Conservation (phyloP, 768 basidiomycete species). For the Auricularia sp. region DNA sequence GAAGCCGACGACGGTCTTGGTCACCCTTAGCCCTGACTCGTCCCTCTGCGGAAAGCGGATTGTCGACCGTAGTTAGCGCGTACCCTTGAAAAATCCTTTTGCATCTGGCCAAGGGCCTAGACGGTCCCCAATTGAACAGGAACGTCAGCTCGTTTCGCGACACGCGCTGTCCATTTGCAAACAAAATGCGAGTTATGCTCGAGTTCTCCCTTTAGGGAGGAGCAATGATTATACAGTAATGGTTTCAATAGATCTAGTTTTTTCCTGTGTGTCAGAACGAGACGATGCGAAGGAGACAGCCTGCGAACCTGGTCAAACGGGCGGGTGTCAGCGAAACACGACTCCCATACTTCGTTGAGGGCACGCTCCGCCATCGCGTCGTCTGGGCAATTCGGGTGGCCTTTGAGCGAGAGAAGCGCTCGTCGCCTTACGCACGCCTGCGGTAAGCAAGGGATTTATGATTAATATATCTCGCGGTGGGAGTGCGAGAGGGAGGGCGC, state of each 20-base stretch:
- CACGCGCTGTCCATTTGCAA: too few species aligned
- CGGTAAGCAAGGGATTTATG: not conserved
- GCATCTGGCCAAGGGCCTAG: too few species aligned
- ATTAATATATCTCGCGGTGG: not conserved
- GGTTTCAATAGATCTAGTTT: conserved; percentile 2
- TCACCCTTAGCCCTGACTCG: too few species aligned
- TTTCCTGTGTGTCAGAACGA: not conserved
- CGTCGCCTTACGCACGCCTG: conserved; percentile 87
- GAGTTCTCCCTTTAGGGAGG: too few species aligned
- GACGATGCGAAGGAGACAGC: not conserved
- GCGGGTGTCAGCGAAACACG: conserved; percentile 88
- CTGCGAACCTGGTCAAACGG: conserved; percentile 86
- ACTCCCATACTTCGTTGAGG: conserved; percentile 96
- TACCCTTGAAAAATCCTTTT: too few species aligned
- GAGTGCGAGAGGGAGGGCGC: too few species aligned
- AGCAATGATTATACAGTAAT: not conserved
- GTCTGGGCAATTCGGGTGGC: conserved; percentile 73
- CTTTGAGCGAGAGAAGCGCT: conserved; percentile 69
- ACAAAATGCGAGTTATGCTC: too few species aligned
- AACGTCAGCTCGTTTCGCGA: too few species aligned
- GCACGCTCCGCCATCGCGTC: conserved; percentile 71
- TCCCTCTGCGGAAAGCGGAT: too few species aligned
- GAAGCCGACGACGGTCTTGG: too few species aligned
- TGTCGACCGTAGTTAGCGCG: too few species aligned
- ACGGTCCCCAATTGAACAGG: too few species aligned